Base-by-base conservation (phyloP, 129 eudicot genomes). In the Centaurea solstitialis region DNA sequence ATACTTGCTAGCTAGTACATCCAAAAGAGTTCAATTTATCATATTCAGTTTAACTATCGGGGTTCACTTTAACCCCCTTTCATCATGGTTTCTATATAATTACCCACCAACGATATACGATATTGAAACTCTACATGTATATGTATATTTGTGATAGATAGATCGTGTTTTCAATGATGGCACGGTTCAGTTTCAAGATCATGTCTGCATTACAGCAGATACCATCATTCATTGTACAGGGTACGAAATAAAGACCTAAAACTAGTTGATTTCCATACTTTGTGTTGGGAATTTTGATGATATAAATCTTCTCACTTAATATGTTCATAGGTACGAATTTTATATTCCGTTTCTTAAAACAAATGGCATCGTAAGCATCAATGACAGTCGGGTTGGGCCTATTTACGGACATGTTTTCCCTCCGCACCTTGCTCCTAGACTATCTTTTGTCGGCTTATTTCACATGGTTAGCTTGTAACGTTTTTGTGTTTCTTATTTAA, bases 181-280 rank as follows among this genome's bases (percentile, higher is more conserved):
- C 24, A 88, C 70, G 20, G 80, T 93, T 50, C 66, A 77, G 66
- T 94, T 94, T 86, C 41, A 74, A 66, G 94, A 90, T 79, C 93
- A 93, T 61, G 77, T 76, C n/a, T 79, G 78, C 10, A 45, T 84
- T 73, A 72, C 64, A 62, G 92, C 92, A 22, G 93, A 94, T 74
- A 68, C 81, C 41, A 89, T 94, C 74, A 72, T 94, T 45, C 94
- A 94, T 65, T 94, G 94, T 39, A 91, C 97, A 7, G 98, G 98
- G 98, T 92, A 79, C 18, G 7, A 37, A 67, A 6, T 15, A 45
- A 72, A 69, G 47, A 47, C 37, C 72, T 21, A 65, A 23, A 53
- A 76, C 17, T 33, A 15, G 3, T 73, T 22, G 5, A 1, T 21
- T 64, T 15, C 28, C 28, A 0, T 39, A 39, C 81, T 4, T 68